Percentiles rank a stretch among this genome's conserved stretches.
Evolutionary conservation across 805 yeast species (phyloP).

Genomic region (Wickerhamiella dianesei): DNA sequence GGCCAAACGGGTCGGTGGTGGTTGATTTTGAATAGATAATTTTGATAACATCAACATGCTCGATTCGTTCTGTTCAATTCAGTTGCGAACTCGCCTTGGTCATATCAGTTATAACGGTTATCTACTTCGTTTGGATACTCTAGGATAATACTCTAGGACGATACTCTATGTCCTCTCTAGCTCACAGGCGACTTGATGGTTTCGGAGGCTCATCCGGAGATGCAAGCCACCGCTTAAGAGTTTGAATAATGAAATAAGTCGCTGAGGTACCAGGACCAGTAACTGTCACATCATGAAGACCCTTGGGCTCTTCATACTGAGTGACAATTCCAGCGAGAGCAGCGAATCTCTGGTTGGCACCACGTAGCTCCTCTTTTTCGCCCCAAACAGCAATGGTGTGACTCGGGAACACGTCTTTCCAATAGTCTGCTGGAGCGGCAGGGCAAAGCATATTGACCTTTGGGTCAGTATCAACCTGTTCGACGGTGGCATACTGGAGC

Average conservation of each 20-base stretch:
- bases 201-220: neutral
- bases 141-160: too few species aligned
- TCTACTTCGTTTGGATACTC: too few species aligned
- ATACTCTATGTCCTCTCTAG: too few species aligned
- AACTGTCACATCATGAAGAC: conserved; percentile 10
- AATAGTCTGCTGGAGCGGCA: conserved; percentile 2
- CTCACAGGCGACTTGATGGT: neutral
- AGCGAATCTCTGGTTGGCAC: conserved; percentile 3
- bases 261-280: neutral
- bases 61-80: too few species aligned
- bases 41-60: too few species aligned
- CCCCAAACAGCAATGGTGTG: conserved; percentile 8
- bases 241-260: neutral
- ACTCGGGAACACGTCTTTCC: conserved; percentile 7
- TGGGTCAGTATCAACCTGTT: neutral
- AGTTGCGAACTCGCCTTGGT: too few species aligned
- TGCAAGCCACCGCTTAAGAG: neutral
- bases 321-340: neutral
- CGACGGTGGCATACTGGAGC: neutral
- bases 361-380: conserved; percentile 7
- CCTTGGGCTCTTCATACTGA: conserved; percentile 8
- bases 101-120: too few species aligned
- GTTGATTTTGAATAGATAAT: conserved; percentile 30
- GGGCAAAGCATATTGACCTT: neutral
- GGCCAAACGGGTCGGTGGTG: conserved; percentile 54